A percentile compares a stretch with the other conserved stretches of the same genome.
Conservation (phyloP, 345 rosid species). For the Populus davidiana region DNA sequence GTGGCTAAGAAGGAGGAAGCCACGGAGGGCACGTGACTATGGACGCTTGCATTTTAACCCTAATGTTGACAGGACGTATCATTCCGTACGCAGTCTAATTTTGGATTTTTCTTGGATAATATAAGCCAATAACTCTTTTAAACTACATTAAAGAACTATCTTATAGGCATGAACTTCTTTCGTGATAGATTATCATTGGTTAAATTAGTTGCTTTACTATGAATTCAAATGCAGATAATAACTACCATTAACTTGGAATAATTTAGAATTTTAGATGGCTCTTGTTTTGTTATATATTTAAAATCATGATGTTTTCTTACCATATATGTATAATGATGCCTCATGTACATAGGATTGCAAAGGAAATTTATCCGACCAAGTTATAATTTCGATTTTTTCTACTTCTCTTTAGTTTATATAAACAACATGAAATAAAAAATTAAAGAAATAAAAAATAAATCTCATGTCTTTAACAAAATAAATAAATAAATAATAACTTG, state of each 20-base stretch:
- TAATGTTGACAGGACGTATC: background rate
- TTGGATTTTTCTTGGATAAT: background rate
- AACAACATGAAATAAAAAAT: too few relatives aligned
- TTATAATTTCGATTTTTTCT: too few relatives aligned
- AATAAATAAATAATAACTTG: too few relatives aligned
- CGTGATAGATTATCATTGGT: background rate
- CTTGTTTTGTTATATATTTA: too few relatives aligned
- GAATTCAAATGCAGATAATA: background rate
- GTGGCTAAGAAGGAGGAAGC: background rate
- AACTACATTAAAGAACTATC: background rate
- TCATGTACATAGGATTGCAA: too few relatives aligned
- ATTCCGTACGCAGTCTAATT: background rate
- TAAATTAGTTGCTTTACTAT: accelerated
- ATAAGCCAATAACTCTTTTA: background rate
- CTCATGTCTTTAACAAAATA: too few relatives aligned
- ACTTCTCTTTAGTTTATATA: too few relatives aligned
- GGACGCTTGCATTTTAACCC: background rate
- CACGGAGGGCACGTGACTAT: background rate
- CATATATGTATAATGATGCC: too few relatives aligned
- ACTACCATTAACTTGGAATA: background rate
- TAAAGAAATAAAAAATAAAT: too few relatives aligned
- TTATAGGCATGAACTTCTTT: background rate
- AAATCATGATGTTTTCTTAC: too few relatives aligned
- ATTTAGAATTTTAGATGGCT: too few relatives aligned
- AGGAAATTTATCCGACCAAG: too few relatives aligned